Conservation (phyloP, 2,329 filamentous ascomycete genomes). For the Trichophyton mentagrophytes region DNA sequence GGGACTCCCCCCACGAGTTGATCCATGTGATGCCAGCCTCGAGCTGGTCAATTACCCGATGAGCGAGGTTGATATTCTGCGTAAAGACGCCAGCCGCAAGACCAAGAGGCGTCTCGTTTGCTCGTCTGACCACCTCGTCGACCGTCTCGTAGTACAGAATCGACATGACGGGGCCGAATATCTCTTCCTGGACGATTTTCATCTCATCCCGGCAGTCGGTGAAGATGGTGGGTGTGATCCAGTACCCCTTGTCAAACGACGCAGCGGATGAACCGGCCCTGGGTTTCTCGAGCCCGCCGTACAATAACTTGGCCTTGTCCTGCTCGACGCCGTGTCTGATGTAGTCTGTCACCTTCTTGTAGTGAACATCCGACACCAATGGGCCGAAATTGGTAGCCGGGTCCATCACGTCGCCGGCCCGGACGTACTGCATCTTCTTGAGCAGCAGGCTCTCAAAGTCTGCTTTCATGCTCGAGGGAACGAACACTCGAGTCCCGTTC, state of each 20-base stretch:
- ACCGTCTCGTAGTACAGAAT: constrained; percentile 61
- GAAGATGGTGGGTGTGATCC: constrained; percentile 74
- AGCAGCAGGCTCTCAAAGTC: constrained; percentile 57
- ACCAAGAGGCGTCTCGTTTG: constrained; percentile 65
- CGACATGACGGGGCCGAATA: constrained; percentile 78
- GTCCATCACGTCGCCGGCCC: constrained; percentile 61
- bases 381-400: constrained; percentile 69
- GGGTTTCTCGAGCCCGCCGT: constrained; percentile 45
- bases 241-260: constrained; percentile 52
- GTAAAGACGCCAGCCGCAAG: constrained; percentile 78
- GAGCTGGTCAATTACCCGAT: constrained; percentile 56
- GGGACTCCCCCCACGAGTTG: constrained; percentile 86
- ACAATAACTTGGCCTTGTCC: constrained; percentile 62
- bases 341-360: constrained; percentile 65
- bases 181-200: constrained; percentile 69
- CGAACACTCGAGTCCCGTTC: constrained; percentile 78
- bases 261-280: constrained; percentile 36
- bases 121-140: constrained; percentile 56
- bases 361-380: constrained; percentile 60
- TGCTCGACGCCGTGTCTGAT: constrained; percentile 60
- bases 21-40: constrained; percentile 85
- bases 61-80: constrained; percentile 58
- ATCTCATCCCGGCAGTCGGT: constrained; percentile 74
- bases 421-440: constrained; percentile 56
- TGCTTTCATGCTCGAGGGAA: constrained; percentile 52